Evolutionary conservation across 176 grass and related monocot genomes (phyloP).

Genomic region (Pontederia crassipes): DNA sequence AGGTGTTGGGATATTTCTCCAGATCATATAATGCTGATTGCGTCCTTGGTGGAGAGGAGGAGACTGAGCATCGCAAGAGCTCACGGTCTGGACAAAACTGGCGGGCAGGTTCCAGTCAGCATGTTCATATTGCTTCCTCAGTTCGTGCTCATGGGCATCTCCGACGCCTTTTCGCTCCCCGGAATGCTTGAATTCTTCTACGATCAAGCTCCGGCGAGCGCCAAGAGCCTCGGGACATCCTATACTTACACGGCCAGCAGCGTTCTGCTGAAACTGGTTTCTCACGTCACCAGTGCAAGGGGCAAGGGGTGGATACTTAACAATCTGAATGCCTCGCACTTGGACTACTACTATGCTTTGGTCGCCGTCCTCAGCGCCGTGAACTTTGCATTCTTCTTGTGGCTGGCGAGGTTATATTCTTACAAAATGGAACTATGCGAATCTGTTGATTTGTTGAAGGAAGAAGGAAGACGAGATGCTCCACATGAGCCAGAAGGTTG

Average conservation of each 20-base stretch:
- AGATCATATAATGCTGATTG: constrained; percentile 45
- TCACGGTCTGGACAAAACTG: not conserved
- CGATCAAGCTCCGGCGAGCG: constrained; percentile 81
- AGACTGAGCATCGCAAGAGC: constrained; percentile 36
- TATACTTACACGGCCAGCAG: constrained; percentile 55
- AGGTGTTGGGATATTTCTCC: constrained; percentile 45
- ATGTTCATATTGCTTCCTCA: constrained; percentile 77
- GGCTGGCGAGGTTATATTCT: constrained; percentile 27
- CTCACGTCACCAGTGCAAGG: constrained; percentile 18
- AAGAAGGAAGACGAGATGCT: not conserved
- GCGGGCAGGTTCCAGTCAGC: constrained; percentile 28
- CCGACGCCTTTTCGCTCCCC: constrained; percentile 51
- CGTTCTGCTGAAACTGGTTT: constrained; percentile 38
- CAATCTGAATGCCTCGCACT: constrained; percentile 59
- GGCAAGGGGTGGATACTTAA: constrained; percentile 50
- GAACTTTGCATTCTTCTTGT: constrained; percentile 44
- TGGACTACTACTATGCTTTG: constrained; percentile 70
- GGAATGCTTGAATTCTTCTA: constrained; percentile 76
- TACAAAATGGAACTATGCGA: constrained; percentile 32
- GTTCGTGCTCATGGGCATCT: constrained; percentile 66
- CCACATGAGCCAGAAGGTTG: too few relatives aligned
- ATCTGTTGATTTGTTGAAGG: constrained; percentile 5
- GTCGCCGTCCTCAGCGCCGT: constrained; percentile 28
- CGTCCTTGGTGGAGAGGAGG: constrained; percentile 29
- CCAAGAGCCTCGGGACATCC: constrained; percentile 81